Evolutionary conservation across 495 filamentous ascomycete genomes (phyloP).

Genomic region (Oleoguttula mirabilis): DNA sequence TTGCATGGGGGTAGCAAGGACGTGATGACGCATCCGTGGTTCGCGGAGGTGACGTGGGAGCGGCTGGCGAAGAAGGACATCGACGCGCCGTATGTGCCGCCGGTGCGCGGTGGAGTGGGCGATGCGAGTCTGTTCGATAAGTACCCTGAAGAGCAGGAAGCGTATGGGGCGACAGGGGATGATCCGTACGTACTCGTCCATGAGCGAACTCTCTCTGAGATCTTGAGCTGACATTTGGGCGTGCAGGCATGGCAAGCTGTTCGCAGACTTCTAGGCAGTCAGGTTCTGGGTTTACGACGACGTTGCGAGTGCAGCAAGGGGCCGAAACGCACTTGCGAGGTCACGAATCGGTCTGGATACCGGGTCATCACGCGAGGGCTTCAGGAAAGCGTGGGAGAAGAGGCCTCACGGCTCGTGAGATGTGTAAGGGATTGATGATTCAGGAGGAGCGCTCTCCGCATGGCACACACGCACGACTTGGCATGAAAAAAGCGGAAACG

Average conservation of each 20-base stretch:
- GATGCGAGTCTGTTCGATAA: slow-evolving; percentile 97
- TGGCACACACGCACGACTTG: too few species aligned
- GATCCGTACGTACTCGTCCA: slow-evolving; percentile 58
- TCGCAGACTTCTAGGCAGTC: slow-evolving; percentile 15
- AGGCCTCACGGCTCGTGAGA: too few species aligned
- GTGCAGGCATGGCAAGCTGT: slow-evolving; percentile 15
- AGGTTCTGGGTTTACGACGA: too few species aligned
- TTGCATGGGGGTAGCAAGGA: slow-evolving; percentile 83
- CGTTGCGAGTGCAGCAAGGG: too few species aligned
- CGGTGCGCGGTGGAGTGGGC: slow-evolving; percentile 80
- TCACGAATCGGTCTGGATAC: too few species aligned
- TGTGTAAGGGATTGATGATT: too few species aligned
- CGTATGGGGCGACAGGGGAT: slow-evolving; percentile 63
- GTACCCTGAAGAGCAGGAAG: slow-evolving; percentile 92
- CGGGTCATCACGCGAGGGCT: too few species aligned
- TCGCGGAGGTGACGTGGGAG: slow-evolving; percentile 96
- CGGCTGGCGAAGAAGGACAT: slow-evolving; percentile 87
- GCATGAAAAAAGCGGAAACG: too few species aligned
- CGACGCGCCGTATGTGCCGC: slow-evolving; percentile 96
- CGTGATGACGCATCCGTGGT: slow-evolving; percentile 93
- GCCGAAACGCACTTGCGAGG: too few species aligned
- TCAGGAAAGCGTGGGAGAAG: too few species aligned
- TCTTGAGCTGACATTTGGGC: neutral
- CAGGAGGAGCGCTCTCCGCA: too few species aligned
- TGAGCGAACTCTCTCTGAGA: neutral